Percentiles rank a stretch among this genome's conserved stretches.
These are phyloP conservation scores for Xanthoparmelia taractica DNA, from an alignment of 495 filamentous ascomycete species.

Conservation along the genomic window DNA sequence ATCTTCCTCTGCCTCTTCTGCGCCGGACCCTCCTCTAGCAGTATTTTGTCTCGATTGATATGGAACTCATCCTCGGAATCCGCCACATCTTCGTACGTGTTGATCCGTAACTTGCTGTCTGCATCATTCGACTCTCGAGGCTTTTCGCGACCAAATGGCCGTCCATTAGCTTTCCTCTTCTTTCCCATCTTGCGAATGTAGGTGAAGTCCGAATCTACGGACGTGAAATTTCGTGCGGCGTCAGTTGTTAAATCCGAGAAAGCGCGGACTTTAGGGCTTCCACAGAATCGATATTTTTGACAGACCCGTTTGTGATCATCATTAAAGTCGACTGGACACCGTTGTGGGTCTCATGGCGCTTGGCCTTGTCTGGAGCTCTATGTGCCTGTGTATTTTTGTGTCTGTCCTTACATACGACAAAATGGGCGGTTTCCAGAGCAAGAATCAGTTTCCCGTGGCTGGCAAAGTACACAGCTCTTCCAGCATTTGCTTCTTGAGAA, in stretches of 20 bases:
- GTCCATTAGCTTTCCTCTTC: slow-evolving; percentile 66
- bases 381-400: slow-evolving; percentile 13
- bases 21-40: slow-evolving; percentile 71
- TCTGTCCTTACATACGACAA: slow-evolving; percentile 32
- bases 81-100: slow-evolving; percentile 45
- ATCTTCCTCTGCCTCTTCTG: slow-evolving; percentile 65
- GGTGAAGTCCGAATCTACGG: slow-evolving; percentile 23
- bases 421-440: slow-evolving; percentile 59
- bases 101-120: slow-evolving; percentile 48
- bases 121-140: slow-evolving; percentile 44
- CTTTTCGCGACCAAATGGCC: slow-evolving; percentile 28
- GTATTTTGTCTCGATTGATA: slow-evolving; percentile 69
- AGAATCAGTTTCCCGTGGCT: slow-evolving; percentile 74
- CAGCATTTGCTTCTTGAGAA: too few species aligned
- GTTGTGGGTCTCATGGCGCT: slow-evolving; percentile 27
- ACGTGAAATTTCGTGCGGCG: slow-evolving; percentile 32
- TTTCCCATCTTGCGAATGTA: slow-evolving; percentile 52
- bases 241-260: neutral
- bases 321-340: slow-evolving; percentile 25
- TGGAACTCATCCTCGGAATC: slow-evolving; percentile 91
- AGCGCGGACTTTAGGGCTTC: slow-evolving; percentile 9
- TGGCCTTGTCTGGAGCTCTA: slow-evolving; percentile 28
- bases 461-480: slow-evolving; percentile 53
- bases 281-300: slow-evolving; percentile 29
- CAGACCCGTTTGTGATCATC: slow-evolving; percentile 29